phyloP scores from a whole-genome alignment of 2,329 filamentous ascomycete genomes.

The Sclerotinia spermophila region DNA sequence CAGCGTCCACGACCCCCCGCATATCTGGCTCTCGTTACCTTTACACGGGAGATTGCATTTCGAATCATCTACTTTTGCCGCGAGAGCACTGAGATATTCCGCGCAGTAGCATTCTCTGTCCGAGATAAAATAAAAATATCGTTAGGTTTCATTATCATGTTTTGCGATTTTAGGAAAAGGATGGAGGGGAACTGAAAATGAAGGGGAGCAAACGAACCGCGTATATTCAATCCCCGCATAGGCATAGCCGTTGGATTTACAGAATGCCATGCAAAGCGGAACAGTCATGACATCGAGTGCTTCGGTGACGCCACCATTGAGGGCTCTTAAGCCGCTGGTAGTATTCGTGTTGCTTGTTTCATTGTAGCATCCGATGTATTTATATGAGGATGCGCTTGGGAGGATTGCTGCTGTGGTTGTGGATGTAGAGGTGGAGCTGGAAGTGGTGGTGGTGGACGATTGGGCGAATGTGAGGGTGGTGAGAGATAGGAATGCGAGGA shows the following conservation, averaged over 20 bases:
- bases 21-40: conserved; percentile 13
- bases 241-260: conserved; percentile 21
- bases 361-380: conserved; percentile 12
- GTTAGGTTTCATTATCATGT: no score
- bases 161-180: background rate
- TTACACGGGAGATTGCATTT: conserved; percentile 9
- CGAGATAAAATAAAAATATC: no score
- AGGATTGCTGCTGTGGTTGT: background rate
- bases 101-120: conserved; percentile 19
- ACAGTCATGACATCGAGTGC: conserved; percentile 31
- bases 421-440: background rate
- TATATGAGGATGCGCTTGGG: background rate
- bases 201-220: conserved; percentile 21
- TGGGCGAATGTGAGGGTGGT: background rate
- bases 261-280: conserved; percentile 27
- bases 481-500: background rate
- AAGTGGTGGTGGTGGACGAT: background rate
- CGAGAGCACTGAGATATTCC: background rate
- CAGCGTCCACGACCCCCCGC: conserved; percentile 9
- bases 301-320: conserved; percentile 1
- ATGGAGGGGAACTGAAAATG: background rate
- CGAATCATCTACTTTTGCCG: background rate
- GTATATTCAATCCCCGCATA: conserved; percentile 35
- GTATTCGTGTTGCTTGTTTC: background rate
- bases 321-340: background rate